Evolutionary conservation across 2,329 filamentous ascomycete genomes (phyloP).

Genomic region (Didymella segeticola): DNA sequence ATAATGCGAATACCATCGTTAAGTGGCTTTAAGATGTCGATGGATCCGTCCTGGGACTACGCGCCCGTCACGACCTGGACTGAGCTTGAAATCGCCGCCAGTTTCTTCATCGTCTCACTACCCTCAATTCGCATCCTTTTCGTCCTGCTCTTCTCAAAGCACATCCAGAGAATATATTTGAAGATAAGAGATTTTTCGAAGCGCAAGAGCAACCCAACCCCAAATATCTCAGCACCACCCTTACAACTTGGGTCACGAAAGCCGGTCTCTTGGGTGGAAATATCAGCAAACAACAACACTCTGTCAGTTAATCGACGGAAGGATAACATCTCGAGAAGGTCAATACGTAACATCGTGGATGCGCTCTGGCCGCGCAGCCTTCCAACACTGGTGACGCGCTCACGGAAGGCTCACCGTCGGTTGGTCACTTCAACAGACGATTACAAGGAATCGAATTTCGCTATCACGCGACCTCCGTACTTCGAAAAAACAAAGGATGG

Average conservation of each 20-base stretch:
- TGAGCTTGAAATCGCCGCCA: constrained; percentile 21
- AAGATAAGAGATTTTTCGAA: not conserved
- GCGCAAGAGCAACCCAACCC: not conserved
- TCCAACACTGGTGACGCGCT: too few relatives aligned
- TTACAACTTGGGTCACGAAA: not conserved
- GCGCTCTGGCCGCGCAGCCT: too few relatives aligned
- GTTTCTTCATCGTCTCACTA: not conserved
- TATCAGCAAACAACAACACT: too few relatives aligned
- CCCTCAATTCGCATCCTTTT: not conserved
- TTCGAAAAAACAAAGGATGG: too few relatives aligned
- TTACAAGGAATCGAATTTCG: too few relatives aligned
- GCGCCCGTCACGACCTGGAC: constrained; percentile 27
- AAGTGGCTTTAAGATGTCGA: constrained; percentile 21
- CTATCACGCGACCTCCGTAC: too few relatives aligned
- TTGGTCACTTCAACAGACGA: too few relatives aligned
- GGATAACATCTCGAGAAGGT: too few relatives aligned
- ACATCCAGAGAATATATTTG: not conserved
- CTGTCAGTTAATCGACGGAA: too few relatives aligned
- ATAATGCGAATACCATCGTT: constrained; percentile 28
- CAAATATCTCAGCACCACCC: not conserved
- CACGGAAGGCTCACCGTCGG: too few relatives aligned
- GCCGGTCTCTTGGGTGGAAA: not conserved
- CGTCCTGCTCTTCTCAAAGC: not conserved
- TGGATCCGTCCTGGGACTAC: constrained; percentile 32
- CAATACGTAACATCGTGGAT: too few relatives aligned